These are phyloP conservation scores for Mycena crocata DNA, from an alignment of 768 basidiomycete genomes.

Conservation along the genomic window DNA sequence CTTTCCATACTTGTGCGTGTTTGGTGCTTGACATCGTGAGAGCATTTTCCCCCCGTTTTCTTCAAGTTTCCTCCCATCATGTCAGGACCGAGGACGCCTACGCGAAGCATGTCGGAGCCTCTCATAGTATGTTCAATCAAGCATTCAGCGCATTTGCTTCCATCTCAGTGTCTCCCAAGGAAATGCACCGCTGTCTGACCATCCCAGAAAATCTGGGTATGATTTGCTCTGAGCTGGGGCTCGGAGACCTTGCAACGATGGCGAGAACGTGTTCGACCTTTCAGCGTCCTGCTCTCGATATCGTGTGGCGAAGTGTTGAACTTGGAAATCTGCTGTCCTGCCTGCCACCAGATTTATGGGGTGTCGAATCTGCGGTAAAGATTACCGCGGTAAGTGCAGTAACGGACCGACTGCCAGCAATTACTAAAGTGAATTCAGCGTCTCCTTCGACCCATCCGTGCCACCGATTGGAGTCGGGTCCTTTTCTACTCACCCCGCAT, in stretches of 20 bases:
- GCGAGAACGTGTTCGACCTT: background rate
- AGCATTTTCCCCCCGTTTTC: too few relatives aligned
- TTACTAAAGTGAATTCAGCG: too few relatives aligned
- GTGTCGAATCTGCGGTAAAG: background rate
- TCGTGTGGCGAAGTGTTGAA: background rate
- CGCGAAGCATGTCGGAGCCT: too few relatives aligned
- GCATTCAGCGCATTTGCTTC: too few relatives aligned
- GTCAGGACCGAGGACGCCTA: too few relatives aligned
- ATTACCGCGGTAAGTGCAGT: background rate
- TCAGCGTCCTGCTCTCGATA: background rate
- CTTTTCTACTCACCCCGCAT: background rate
- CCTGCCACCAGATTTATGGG: constrained; percentile 1
- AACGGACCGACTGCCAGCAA: background rate
- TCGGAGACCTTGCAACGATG: background rate
- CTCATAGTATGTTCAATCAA: too few relatives aligned
- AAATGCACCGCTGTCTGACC: constrained; percentile 5
- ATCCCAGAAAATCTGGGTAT: constrained; percentile 2
- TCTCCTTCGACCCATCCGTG: background rate
- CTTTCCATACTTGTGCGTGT: too few relatives aligned
- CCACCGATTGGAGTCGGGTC: background rate
- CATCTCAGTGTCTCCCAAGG: too few relatives aligned
- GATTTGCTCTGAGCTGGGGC: background rate
- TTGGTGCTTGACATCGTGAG: too few relatives aligned
- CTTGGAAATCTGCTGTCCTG: background rate
- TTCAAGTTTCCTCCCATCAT: too few relatives aligned